phyloP scores from a whole-genome alignment of 176 grass and related monocot genomes.

The Rhynchospora tenuis region DNA sequence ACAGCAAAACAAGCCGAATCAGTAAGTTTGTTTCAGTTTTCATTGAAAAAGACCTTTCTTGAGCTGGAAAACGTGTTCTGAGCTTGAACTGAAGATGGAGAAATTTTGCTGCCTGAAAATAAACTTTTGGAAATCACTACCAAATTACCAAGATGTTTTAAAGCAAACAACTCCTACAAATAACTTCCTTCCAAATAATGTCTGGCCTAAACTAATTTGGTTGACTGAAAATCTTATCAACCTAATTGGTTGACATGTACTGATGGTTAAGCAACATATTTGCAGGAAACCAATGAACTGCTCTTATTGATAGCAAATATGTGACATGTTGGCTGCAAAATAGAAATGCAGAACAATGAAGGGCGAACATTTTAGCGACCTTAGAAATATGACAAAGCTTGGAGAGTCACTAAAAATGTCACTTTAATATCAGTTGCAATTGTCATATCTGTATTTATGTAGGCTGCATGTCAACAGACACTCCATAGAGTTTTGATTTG shows the following conservation, averaged over 20 bases:
- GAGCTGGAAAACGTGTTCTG: conserved; percentile 27
- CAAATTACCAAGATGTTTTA: not conserved
- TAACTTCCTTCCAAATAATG: not conserved
- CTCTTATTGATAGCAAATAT: not conserved
- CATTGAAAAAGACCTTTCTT: conserved; percentile 18
- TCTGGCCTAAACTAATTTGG: not conserved
- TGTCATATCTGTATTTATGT: not conserved
- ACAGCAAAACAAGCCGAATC: conserved; percentile 47
- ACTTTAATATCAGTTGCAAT: not conserved
- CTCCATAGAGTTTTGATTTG: not conserved
- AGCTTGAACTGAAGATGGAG: conserved; percentile 34
- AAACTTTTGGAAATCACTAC: not conserved
- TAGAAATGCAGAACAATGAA: not conserved
- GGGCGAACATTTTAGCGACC: not conserved
- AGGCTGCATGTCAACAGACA: not conserved
- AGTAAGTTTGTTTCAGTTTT: conserved; percentile 36
- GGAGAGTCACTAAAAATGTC: not conserved
- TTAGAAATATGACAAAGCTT: not conserved
- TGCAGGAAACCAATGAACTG: not conserved
- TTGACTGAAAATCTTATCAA: not conserved
- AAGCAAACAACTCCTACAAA: not conserved
- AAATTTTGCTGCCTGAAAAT: conserved; percentile 39
- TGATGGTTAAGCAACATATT: not conserved
- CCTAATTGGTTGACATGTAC: not conserved
- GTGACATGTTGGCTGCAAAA: not conserved